Base-by-base conservation (phyloP, 2,329 filamentous ascomycete genomes). In the Aspergillus ochraceoroseus region DNA sequence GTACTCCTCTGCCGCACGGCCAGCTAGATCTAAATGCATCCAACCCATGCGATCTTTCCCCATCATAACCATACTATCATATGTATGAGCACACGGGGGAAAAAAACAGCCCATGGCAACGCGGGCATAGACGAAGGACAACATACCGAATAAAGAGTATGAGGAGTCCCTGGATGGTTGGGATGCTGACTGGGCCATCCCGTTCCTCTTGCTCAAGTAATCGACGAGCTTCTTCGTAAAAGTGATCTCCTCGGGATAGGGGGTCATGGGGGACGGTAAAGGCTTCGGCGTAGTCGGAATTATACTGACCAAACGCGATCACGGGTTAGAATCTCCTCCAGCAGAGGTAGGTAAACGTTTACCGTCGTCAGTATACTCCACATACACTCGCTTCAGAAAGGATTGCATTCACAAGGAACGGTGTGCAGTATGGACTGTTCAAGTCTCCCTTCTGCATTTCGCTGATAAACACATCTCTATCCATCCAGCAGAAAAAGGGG, bases 351-450 rank as follows among this genome's bases (percentile, higher is more conserved):
- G 15, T 38, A 15, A 6, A 14, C 8, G 12, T 14, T 20, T 26
- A 28, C n/a, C 5, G 13, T 19, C 5, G 19, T 32, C n/a, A 14
- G 13, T 19, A 32, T 20, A 38, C 26, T 11, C 8, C 20, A 55
- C 59, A 42, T 51, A 62, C 60, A 51, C 61, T 58, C 22, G 58
- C 56, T 35, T 60, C 54, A 8, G 57, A 48, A 1, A 64, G 47
- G 15, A 64, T 59, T n/a, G 53, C 50, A 43, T 64, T 64, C 17
- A 64, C 61, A 28, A 64, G 47, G 29, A 60, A 63, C 2, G 60
- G 55, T 1, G 60, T 59, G 45, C 62, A 64, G 34, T 56, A 63
- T 7, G 32, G 45, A 7, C 50, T 54, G 4, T 56, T 29, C 13
- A 59, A 15, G 13, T 58, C 37, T 5, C 54, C 53, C 4, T 43